Conservation (phyloP, 2,329 filamentous ascomycete species). For the Xylariaceae sp. region DNA sequence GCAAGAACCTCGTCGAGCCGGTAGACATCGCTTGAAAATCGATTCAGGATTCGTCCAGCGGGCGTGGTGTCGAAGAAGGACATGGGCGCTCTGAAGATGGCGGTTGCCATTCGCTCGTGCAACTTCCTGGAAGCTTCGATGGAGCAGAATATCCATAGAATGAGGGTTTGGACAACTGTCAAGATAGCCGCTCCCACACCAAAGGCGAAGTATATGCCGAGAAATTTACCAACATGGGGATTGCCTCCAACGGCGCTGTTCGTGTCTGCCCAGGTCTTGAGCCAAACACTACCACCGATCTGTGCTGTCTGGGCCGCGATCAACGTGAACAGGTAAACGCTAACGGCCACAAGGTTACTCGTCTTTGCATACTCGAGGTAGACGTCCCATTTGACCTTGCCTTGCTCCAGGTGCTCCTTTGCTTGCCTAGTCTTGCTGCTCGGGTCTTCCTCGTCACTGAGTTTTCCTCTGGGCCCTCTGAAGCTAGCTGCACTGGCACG, state of each 20-base stretch:
- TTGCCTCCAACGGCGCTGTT: constrained; percentile 68
- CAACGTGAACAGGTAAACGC: constrained; percentile 71
- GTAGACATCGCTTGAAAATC: constrained; percentile 86
- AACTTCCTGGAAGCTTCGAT: constrained; percentile 97
- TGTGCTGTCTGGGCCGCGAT: constrained; percentile 75
- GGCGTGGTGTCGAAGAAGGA: constrained; percentile 98
- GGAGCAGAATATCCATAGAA: constrained; percentile 98
- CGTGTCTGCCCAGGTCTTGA: constrained; percentile 83
- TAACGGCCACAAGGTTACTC: constrained; percentile 81
- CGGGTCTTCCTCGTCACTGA: constrained; percentile 76
- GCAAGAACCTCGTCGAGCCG: constrained; percentile 88
- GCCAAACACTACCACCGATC: constrained; percentile 83
- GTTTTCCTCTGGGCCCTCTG: constrained; percentile 75
- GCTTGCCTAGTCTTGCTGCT: constrained; percentile 73
- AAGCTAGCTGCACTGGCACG: constrained; percentile 91
- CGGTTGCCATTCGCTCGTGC: constrained; percentile 94
- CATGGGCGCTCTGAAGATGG: constrained; percentile 97
- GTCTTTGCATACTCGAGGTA: constrained; percentile 93
- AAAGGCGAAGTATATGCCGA: constrained; percentile 93
- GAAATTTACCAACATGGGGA: constrained; percentile 75
- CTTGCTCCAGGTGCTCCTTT: constrained; percentile 87
- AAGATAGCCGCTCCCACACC: constrained; percentile 80
- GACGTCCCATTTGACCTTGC: constrained; percentile 96
- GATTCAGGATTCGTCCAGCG: constrained; percentile 90
- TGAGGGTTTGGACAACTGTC: constrained; percentile 85